Base-by-base conservation (phyloP, 768 basidiomycete genomes). In the Psilocybe azurescens region DNA sequence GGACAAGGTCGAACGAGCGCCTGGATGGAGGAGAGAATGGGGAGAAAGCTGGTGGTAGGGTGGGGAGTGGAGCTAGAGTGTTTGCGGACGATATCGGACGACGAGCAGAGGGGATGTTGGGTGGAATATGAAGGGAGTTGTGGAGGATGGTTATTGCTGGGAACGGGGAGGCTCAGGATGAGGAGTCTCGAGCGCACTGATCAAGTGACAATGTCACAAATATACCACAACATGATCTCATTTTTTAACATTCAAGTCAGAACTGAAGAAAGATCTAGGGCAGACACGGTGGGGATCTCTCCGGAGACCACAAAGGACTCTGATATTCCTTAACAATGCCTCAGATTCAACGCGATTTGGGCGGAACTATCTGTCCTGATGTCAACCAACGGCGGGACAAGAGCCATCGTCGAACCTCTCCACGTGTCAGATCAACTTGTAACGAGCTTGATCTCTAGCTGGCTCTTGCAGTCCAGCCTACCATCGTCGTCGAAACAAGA, bases 181-280 rank as follows among this genome's bases (percentile, higher is more conserved):
- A 63, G 70, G 63, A 60, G 67, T 60, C 60, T 60, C 60, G 69
- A 64, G 63, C 63, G 62, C 59, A 61, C 56, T 56, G 62, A 69
- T 75, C 75, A 77, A 74, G 69, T 75, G 75, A 77, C 76, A 50
- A 44, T 50, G 53, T 47, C 56, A 61, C 72, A 77, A 77, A 77
- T 63, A 77, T 13, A 10, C 20, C 59, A 64, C 71, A 77, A 77
- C 68, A 75, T 36, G 20, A 29, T 44, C 28, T 36, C 54, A n/a
- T 36, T 24, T 44, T 24, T 8, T 28, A 33, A 38, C 53, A 39
- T 54, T 9, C 32, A 54, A 11, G 39, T 46, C 24, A 24, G 24
- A 24, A 24, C 24, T 24, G 24, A 24, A 24, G 24, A 14, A 44
- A 38, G 53, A 54, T 54, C 38, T 54, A 14, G 48, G 20, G 20